These are phyloP conservation scores for Rhodotorula sp. DNA, from an alignment of 1,284 basidiomycete genomes.

Conservation along the genomic window DNA sequence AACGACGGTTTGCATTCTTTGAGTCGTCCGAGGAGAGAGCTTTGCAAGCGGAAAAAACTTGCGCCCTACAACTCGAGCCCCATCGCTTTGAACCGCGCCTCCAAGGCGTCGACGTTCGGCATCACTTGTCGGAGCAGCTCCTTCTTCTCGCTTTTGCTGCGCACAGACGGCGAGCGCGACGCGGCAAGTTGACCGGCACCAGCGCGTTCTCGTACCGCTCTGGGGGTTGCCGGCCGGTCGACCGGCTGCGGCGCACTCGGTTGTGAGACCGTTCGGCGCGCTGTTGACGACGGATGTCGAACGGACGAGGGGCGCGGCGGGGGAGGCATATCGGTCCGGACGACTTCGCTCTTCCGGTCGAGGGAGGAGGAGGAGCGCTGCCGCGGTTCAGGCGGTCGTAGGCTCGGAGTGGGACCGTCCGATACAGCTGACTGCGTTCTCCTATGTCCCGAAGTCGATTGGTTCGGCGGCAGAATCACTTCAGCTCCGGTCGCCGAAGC, in stretches of 20 bases:
- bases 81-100: constrained; percentile 37
- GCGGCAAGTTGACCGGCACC: not conserved
- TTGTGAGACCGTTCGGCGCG: not conserved
- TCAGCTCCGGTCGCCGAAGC: no score
- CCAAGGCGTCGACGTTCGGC: constrained; percentile 41
- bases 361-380: no score
- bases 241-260: not conserved
- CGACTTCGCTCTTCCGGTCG: not conserved
- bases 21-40: no score
- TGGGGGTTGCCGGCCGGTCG: not conserved
- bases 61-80: constrained; percentile 14
- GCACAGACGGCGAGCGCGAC: not conserved
- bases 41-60: no score
- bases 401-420: not conserved
- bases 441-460: no score
- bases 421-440: no score
- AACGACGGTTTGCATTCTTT: no score
- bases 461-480: no score
- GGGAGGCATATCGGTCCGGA: constrained; percentile 2
- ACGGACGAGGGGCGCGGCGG: not conserved
- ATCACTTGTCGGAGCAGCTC: constrained; percentile 33
- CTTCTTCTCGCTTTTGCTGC: constrained; percentile 33
- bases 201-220: not conserved
- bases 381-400: not conserved
- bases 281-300: not conserved